Base-by-base conservation (phyloP, 306 rosid species). In the Datisca glomerata region DNA sequence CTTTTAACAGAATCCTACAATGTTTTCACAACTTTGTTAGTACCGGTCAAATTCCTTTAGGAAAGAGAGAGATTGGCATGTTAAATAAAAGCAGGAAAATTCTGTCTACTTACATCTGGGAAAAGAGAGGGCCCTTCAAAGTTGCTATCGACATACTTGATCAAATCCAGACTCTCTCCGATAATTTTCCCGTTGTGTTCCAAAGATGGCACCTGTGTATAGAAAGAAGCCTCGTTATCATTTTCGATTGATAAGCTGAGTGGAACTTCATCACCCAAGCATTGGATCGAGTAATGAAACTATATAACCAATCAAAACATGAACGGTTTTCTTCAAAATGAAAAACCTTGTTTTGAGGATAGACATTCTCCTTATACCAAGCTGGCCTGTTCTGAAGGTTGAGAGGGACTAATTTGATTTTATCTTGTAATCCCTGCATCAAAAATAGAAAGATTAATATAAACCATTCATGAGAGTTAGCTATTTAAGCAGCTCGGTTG, bases 101-200 rank as follows among this genome's bases (percentile, higher is more conserved):
- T 14, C 4, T 3, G 49, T 16, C 31, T 66, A 18, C 66, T 61
- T 77, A 80, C 96, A 53, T 7, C 49, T 8, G 93, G 86, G 43
- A 36, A 35, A 33, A 86, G 73, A 57, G 94, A 59, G 47, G 63
- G 66, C 41, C 80, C 80, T 56, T 68, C 69, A 43, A 73, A 73
- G 53, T 68, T 55, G 38, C 48, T 65, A 48, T 87, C 83, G 4
- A 87, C 1, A 63, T 83, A 87, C 57, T 83, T 79, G 59, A 87
- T 58, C 67, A 83, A 57, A 61, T 83, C 93, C 63, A 87, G 83
- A 61, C 94, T 82, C 64, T 87, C 97, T 48, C 89, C 97, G 15
- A 72, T 41, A 20, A 87, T 53, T 60, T 83, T 72, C 7, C 86
- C 84, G 56, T 83, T 74, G 72, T 79, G 94, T 78, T 87, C 94